These are phyloP conservation scores for Saraca asoca DNA, from an alignment of 331 rosid species.

Conservation along the genomic window DNA sequence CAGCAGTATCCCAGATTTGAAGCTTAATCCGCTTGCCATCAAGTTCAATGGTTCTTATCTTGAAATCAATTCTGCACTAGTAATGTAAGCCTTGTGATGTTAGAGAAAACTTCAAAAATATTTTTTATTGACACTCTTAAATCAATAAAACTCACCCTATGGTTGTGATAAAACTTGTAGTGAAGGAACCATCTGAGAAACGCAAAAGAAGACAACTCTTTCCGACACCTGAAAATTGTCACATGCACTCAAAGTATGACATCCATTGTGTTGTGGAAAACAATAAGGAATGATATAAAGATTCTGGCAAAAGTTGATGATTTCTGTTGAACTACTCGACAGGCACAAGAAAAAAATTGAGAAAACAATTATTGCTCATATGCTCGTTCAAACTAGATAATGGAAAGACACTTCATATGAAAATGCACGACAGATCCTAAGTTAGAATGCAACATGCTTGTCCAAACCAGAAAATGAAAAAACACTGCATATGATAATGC, in stretches of 20 bases:
- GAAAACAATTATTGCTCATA: constrained; percentile 17
- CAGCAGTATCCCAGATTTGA: constrained; percentile 98
- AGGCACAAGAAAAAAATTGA: neutral
- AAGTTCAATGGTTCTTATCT: constrained; percentile 43
- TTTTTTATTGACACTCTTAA: constrained; percentile 17
- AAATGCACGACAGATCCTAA: constrained; percentile 1
- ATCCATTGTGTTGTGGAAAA: neutral
- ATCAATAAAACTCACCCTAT: constrained; percentile 67
- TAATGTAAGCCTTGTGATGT: constrained; percentile 31
- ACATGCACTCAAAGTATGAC: neutral
- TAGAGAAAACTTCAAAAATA: constrained; percentile 27
- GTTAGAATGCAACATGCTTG: neutral
- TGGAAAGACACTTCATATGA: constrained; percentile 12
- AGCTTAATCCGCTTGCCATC: constrained; percentile 93
- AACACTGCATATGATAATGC: constrained; percentile 1
- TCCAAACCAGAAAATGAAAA: constrained; percentile 37
- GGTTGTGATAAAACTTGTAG: constrained; percentile 95
- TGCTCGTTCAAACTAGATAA: constrained; percentile 37
- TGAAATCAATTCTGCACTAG: constrained; percentile 78
- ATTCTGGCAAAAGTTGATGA: too few relatives aligned
- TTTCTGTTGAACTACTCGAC: neutral
- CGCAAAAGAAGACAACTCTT: constrained; percentile 98
- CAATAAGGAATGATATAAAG: neutral
- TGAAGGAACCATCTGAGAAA: constrained; percentile 96
- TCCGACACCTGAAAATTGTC: constrained; percentile 84